phyloP scores from a whole-genome alignment of 805 yeast genomes.

The Cyberlindnera euphorbiae region DNA sequence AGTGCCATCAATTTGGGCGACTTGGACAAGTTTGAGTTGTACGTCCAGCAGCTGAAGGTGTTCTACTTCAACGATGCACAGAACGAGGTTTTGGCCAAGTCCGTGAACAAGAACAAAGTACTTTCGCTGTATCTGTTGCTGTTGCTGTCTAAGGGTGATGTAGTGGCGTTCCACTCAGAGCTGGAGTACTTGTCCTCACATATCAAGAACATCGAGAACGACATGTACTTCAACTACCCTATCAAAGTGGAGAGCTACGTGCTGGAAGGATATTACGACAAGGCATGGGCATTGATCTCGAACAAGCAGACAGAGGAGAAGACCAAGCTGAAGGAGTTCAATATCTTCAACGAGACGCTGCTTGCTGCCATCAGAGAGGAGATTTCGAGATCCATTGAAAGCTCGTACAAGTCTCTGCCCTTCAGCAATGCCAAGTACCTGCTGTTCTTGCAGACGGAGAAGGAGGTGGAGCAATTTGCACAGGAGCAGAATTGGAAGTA shows the following conservation, averaged over 20 bases:
- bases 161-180: constrained; percentile 87
- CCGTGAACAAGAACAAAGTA: constrained; percentile 66
- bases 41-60: constrained; percentile 65
- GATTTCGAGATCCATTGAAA: constrained; percentile 78
- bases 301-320: constrained; percentile 28
- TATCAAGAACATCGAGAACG: constrained; percentile 52
- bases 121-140: constrained; percentile 72
- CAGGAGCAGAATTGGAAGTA: constrained; percentile 54
- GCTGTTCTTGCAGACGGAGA: not conserved
- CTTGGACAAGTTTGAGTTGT: constrained; percentile 60
- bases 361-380: constrained; percentile 78
- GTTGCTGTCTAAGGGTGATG: constrained; percentile 75
- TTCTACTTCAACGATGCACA: constrained; percentile 52
- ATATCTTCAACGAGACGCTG: constrained; percentile 69
- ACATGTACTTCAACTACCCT: constrained; percentile 74
- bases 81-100: constrained; percentile 31
- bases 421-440: constrained; percentile 54
- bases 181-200: constrained; percentile 57
- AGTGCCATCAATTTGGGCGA: constrained; percentile 62
- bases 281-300: constrained; percentile 34
- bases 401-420: constrained; percentile 72
- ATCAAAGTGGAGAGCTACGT: constrained; percentile 87
- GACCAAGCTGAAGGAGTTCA: constrained; percentile 61
- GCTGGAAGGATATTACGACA: constrained; percentile 94
- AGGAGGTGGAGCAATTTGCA: not conserved